Evolutionary conservation across 331 rosid species (phyloP).

Genomic region (Quercus lobata): DNA sequence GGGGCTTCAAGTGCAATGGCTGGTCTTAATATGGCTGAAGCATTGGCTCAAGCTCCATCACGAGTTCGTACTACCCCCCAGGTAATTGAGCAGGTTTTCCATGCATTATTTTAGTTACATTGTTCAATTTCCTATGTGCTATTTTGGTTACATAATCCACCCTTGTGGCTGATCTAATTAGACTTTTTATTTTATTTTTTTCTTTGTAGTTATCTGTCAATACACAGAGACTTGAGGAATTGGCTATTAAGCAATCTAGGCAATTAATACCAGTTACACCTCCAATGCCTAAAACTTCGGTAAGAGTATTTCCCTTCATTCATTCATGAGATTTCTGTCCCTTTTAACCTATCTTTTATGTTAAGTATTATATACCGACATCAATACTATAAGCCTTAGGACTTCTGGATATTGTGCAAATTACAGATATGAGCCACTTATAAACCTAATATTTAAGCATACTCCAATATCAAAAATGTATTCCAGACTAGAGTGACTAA

Average conservation of each 20-base stretch:
- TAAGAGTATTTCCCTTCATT: constrained; percentile 30
- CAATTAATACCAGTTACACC: constrained; percentile 97
- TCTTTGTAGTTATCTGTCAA: constrained; percentile 56
- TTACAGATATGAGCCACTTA: background rate
- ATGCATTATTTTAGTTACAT: background rate
- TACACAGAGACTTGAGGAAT: constrained; percentile 94
- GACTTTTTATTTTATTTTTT: constrained; percentile 1
- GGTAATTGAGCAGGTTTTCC: constrained; percentile 40
- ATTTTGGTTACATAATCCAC: constrained; percentile 1
- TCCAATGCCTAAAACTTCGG: constrained; percentile 83
- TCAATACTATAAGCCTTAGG: background rate
- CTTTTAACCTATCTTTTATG: background rate
- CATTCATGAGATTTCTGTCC: background rate
- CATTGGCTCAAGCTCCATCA: constrained; percentile 83
- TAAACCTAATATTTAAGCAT: background rate
- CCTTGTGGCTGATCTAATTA: constrained; percentile 11
- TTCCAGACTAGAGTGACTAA: background rate
- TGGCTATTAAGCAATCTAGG: constrained; percentile 94
- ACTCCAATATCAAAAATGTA: background rate
- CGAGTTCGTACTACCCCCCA: constrained; percentile 73
- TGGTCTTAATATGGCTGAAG: constrained; percentile 99
- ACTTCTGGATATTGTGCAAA: background rate
- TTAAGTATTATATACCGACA: background rate
- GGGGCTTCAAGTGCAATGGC: constrained; percentile 44
- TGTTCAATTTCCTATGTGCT: background rate